A percentile compares a stretch with the other conserved stretches of the same genome.
phyloP scores from a whole-genome alignment of 495 filamentous ascomycete genomes.

The Penicillium pancosmium region DNA sequence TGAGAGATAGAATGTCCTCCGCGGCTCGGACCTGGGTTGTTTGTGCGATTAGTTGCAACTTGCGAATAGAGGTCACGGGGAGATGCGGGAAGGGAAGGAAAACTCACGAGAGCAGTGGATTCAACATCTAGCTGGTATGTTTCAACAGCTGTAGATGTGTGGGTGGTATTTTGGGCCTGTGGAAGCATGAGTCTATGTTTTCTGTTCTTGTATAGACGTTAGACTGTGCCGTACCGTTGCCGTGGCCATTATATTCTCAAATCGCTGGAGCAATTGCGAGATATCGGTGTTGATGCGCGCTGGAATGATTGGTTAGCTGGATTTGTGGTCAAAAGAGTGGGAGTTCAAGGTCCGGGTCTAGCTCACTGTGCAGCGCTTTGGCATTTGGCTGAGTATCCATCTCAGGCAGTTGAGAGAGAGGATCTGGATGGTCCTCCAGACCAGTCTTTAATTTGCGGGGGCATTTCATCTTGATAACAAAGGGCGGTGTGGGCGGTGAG shows the following conservation, averaged over 20 bases:
- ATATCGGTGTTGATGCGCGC: conserved; percentile 58
- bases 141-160: conserved; percentile 56
- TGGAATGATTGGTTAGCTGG: conserved; percentile 29
- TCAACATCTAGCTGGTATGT: conserved; percentile 66
- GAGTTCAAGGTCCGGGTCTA: background rate
- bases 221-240: conserved; percentile 46
- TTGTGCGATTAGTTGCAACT: background rate
- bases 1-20: conserved; percentile 66
- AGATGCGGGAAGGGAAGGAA: no score
- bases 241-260: conserved; percentile 62
- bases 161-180: conserved; percentile 42
- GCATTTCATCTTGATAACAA: conserved; percentile 1
- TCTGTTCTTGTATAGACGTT: background rate
- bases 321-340: background rate
- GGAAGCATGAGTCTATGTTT: background rate
- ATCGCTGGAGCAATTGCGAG: conserved; percentile 60
- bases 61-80: background rate
- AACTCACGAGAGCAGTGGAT: conserved; percentile 62
- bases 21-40: conserved; percentile 58
- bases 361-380: conserved; percentile 43
- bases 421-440: background rate
- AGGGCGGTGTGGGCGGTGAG: conserved; percentile 13
- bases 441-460: background rate
- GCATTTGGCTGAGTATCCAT: conserved; percentile 27
- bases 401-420: conserved; percentile 1